Base-by-base conservation (phyloP, 1,139 yeast species). In the Meyerozyma smithsonii region DNA sequence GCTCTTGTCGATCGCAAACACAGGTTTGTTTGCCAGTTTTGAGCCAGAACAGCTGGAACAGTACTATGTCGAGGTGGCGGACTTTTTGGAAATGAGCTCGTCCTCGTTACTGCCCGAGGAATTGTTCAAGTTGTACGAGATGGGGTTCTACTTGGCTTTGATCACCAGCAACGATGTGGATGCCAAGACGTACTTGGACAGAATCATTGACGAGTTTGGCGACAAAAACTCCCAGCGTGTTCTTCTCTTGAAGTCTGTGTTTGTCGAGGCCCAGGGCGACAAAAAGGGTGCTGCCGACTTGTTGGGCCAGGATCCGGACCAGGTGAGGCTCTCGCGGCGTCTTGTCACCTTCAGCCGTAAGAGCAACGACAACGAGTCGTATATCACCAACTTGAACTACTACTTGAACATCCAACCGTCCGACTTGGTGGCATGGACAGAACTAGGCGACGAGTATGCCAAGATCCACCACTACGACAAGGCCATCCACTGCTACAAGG, bases 361-460 rank as follows among this genome's bases (percentile, higher is more conserved):
- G 24, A 40, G 42, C 11, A 48, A 45, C 21, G 52, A 50, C 16
- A 36, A 43, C 16, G 48, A 59, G 51, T 58, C 61, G 46, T 82
- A 79, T 53, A 71, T 81, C 35, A 61, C 63, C 36, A 74, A 71
- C 45, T 66, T 85, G 46, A 59, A 64, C 28, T 65, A 61, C 42
- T 75, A 73, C 50, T 59, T 81, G 39, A 75, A 76, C 38, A 56
- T 69, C 39, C 77, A 74, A 49, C 96, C 97, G 1, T 59, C 81
- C 23, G 97, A 92, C 59, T 64, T 77, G 5, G 79, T 83, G 47
- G 66, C 86, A 1, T 88, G 95, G 95, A 72, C 79, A 36, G 95
- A 86, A 59, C 66, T 88, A 43, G 84, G 81, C 5, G 77, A 79
- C 32, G 69, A 74, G 19, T 90, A 90, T 55, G 60, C 61, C 28